Conservation (phyloP, 116 monocot species). For the Cymodocea nodosa region DNA sequence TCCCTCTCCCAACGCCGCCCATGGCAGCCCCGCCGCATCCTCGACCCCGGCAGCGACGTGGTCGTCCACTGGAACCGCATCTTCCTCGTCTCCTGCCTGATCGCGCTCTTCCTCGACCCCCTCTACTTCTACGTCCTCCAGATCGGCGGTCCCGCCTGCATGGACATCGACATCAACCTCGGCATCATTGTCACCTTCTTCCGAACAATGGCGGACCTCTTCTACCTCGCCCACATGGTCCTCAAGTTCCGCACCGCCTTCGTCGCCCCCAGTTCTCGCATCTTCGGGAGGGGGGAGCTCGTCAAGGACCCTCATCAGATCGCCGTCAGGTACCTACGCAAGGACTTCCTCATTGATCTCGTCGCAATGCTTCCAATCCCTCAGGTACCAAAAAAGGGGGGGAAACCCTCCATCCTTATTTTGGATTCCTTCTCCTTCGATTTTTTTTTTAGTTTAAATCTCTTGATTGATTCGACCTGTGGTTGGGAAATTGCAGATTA, state of each 20-base stretch:
- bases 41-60: conserved; percentile 65
- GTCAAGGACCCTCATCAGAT: conserved; percentile 67
- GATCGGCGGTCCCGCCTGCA: conserved; percentile 60
- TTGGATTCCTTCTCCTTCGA: not conserved
- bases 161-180: conserved; percentile 40
- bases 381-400: conserved; percentile 24
- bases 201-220: conserved; percentile 69
- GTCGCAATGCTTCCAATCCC: conserved; percentile 77
- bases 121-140: conserved; percentile 77
- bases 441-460: not conserved
- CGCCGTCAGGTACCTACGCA: conserved; percentile 47
- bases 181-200: conserved; percentile 46
- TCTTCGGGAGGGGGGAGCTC: conserved; percentile 86
- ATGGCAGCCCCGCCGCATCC: conserved; percentile 42
- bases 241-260: conserved; percentile 89
- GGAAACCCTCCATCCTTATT: not conserved
- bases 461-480: not conserved
- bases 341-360: conserved; percentile 66
- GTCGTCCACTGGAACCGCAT: conserved; percentile 78
- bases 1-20: conserved; percentile 6
- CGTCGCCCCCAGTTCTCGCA: conserved; percentile 82
- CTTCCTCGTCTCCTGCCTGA: conserved; percentile 68
- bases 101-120: conserved; percentile 85
- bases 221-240: conserved; percentile 62
- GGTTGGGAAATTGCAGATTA: conserved; percentile 36